phyloP scores from a whole-genome alignment of 2,329 filamentous ascomycete genomes.

The Fusarium sp. region DNA sequence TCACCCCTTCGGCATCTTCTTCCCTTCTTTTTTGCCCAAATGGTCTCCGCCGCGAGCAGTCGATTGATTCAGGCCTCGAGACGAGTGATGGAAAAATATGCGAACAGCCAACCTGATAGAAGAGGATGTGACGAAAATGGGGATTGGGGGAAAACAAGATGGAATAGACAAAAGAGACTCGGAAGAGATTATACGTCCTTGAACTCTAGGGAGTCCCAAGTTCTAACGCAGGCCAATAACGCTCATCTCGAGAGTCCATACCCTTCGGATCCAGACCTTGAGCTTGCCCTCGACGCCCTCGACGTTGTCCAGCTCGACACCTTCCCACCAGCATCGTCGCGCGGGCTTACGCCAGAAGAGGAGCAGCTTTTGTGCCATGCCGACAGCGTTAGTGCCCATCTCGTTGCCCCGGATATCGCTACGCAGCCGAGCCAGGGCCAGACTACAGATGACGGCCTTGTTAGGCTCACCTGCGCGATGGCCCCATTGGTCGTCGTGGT shows the following conservation, averaged over 20 bases:
- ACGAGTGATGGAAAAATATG: slow-evolving; percentile 27
- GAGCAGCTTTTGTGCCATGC: slow-evolving; percentile 98
- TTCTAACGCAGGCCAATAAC: slow-evolving; percentile 84
- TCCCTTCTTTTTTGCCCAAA: slow-evolving; percentile 36
- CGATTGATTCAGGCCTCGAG: slow-evolving; percentile 35
- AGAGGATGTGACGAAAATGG: slow-evolving; percentile 28
- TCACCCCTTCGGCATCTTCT: slow-evolving; percentile 30
- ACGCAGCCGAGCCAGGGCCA: slow-evolving; percentile 91
- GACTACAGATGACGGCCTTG: slow-evolving; percentile 98
- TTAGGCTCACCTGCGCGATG: slow-evolving; percentile 98
- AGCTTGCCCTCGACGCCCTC: slow-evolving; percentile 92
- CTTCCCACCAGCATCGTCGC: slow-evolving; percentile 98
- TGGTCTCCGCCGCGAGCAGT: slow-evolving; percentile 15
- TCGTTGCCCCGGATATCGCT: slow-evolving; percentile 91
- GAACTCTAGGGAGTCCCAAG: slow-evolving; percentile 14
- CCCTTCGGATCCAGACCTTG: slow-evolving; percentile 98
- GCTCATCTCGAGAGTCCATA: slow-evolving; percentile 99
- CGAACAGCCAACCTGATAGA: slow-evolving; percentile 27
- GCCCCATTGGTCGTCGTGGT: slow-evolving; percentile 95
- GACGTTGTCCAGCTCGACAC: slow-evolving; percentile 90
- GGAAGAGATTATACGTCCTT: slow-evolving; percentile 26
- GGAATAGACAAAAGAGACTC: slow-evolving; percentile 39
- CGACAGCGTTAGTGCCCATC: slow-evolving; percentile 83
- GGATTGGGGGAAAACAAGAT: slow-evolving; percentile 33
- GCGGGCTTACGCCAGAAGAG: slow-evolving; percentile 99